Conservation (phyloP, 768 basidiomycete species). For the Hirschioporus abietinus region DNA sequence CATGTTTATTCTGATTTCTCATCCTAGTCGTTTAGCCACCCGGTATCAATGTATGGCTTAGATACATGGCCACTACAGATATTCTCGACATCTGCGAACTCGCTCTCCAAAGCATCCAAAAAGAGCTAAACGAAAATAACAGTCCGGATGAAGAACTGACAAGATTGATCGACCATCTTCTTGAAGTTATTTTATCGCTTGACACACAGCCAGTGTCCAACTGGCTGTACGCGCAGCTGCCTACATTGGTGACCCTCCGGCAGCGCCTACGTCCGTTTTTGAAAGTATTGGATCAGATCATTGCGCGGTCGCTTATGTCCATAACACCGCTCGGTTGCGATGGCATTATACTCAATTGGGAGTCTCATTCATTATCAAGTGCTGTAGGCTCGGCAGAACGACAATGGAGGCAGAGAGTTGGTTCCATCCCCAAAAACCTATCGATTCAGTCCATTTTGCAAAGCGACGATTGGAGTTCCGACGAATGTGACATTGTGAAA, state of each 20-base stretch:
- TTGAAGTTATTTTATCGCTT: background rate
- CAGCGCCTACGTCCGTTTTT: background rate
- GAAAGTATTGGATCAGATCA: background rate
- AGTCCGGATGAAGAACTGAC: background rate
- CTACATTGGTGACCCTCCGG: background rate
- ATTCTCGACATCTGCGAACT: background rate
- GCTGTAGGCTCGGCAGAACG: background rate
- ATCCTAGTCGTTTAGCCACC: background rate
- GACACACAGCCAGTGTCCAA: background rate
- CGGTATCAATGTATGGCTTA: background rate
- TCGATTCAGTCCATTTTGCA: background rate
- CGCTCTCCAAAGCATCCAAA: background rate
- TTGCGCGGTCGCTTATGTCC: background rate
- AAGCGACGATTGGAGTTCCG: background rate
- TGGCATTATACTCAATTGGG: background rate
- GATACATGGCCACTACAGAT: background rate
- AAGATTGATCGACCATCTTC: background rate
- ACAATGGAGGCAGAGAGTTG: background rate
- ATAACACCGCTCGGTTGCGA: background rate
- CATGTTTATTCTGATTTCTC: background rate
- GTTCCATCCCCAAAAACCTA: background rate
- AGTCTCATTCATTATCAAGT: background rate
- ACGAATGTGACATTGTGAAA: background rate
- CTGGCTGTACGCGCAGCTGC: background rate
- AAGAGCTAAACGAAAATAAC: background rate